These are phyloP conservation scores for Cladosporium halotolerans DNA, from an alignment of 2,329 filamentous ascomycete genomes.

Conservation along the genomic window DNA sequence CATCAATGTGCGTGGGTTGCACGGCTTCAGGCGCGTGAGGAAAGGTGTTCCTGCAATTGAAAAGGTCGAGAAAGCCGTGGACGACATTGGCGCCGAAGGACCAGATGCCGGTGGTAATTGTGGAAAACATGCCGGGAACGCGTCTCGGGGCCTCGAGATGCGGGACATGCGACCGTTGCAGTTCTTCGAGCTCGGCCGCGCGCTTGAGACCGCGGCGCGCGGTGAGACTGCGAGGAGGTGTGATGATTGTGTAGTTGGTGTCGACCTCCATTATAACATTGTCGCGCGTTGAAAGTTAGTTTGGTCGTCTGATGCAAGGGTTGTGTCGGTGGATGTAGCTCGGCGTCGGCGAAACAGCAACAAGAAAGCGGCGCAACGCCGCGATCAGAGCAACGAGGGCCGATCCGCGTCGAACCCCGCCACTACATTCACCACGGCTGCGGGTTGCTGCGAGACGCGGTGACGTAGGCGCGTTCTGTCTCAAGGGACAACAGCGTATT, in stretches of 20 bases:
- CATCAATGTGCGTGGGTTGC: not conserved
- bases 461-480: too few species aligned
- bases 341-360: too few species aligned
- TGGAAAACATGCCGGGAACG: constrained; percentile 4
- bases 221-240: not conserved
- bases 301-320: not conserved
- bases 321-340: too few species aligned
- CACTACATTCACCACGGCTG: too few species aligned
- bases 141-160: not conserved
- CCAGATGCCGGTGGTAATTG: not conserved
- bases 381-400: too few species aligned
- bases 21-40: not conserved
- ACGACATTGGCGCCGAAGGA: not conserved
- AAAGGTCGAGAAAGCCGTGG: not conserved
- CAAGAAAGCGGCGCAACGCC: too few species aligned
- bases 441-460: too few species aligned
- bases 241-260: not conserved
- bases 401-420: too few species aligned
- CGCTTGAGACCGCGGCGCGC: constrained; percentile 3
- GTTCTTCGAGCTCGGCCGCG: not conserved
- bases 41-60: not conserved
- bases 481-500: too few species aligned
- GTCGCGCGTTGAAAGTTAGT: not conserved
- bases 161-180: not conserved
- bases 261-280: constrained; percentile 1